Evolutionary conservation across 768 basidiomycete genomes (phyloP).

Genomic region (Leccinum barrowsii): DNA sequence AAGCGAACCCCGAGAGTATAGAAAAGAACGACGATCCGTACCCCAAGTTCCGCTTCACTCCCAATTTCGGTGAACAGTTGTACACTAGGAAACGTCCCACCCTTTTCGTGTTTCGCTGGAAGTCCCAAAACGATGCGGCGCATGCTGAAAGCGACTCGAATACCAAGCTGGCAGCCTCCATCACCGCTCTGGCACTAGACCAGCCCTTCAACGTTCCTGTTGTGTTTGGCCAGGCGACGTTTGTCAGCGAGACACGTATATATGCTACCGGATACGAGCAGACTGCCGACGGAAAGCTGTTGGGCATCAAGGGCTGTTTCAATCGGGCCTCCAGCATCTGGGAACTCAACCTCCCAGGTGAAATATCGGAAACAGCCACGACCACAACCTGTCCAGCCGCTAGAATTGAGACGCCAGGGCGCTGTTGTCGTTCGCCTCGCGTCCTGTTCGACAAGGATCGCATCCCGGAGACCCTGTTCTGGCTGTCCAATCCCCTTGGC

Average conservation of each 20-base stretch:
- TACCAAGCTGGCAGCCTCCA: conserved; percentile 3
- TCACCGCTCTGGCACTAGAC: conserved; percentile 11
- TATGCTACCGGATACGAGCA: conserved; percentile 63
- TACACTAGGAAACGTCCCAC: conserved; percentile 48
- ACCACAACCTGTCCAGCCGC: conserved; percentile 18
- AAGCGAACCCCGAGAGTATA: conserved; percentile 36
- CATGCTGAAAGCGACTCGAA: not conserved
- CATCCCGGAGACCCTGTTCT: conserved; percentile 37
- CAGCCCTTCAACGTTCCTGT: conserved; percentile 19
- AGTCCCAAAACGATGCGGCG: conserved; percentile 6
- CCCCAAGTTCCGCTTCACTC: conserved; percentile 50
- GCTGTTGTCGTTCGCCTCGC: conserved; percentile 59
- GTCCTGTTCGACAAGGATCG: conserved; percentile 28
- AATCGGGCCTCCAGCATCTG: conserved; percentile 58
- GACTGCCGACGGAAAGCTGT: conserved; percentile 50
- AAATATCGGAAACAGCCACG: conserved; percentile 1
- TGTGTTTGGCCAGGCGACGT: conserved; percentile 57
- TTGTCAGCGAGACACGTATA: conserved; percentile 41
- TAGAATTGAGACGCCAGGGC: conserved; percentile 38
- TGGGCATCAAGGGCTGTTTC: conserved; percentile 58
- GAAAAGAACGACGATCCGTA: conserved; percentile 27
- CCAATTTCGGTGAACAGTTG: conserved; percentile 64
- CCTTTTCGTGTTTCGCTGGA: conserved; percentile 54
- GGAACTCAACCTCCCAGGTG: conserved; percentile 33
- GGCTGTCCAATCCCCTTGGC: conserved; percentile 51